Evolutionary conservation across 2,329 filamentous ascomycete species (phyloP), one percentile per base, ranked within the genome.

Genomic region (Aspergillus piperis): DNA sequence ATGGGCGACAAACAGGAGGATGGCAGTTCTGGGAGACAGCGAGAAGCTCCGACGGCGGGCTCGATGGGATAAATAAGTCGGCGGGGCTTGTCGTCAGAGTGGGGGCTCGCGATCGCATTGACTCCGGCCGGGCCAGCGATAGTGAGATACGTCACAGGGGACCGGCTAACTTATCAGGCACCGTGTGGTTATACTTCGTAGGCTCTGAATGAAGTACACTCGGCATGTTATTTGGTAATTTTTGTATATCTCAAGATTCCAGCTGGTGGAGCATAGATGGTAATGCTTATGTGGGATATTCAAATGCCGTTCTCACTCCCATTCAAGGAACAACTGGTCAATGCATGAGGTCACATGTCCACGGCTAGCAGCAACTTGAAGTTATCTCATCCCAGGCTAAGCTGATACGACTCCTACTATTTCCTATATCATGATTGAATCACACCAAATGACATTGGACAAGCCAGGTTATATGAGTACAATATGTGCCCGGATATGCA

Each of bases 11-110:
- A 36, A 13, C 13, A 17, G 56, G 38, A 44, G n/a, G 27, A 53
- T 58, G 56, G 27, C 13, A 38, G 38, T n/a, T 58, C 39, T 58
- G 50, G 23, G 47, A 23, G 32, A 32, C 49, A 53, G 54, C 58
- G 48, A 21, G 59, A 64, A 63, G 63, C 63, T 58, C 48, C 32
- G 32, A 36, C 32, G 39, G 59, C 44, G 48, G 52, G 48, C 41
- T 32, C 32, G 61, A 63, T 52, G 36, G 49, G 61, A 67, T 64
- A 66, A 67, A 65, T 64, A 64, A 60, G 64, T 61, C 50, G 58
- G 66, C 63, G 66, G 67, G 66, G 67, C 60, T 66, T 55, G 59
- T 62, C 58, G 59, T 68, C 65, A 67, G 64, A 69, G 67, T 69
- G 67, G 66, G 66, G 67, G 58, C 54, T 49, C 63, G 61, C 59